Percentiles rank a stretch among this genome's conserved stretches.
phyloP scores from a whole-genome alignment of 768 basidiomycete species.

The Termitomyces sp. region DNA sequence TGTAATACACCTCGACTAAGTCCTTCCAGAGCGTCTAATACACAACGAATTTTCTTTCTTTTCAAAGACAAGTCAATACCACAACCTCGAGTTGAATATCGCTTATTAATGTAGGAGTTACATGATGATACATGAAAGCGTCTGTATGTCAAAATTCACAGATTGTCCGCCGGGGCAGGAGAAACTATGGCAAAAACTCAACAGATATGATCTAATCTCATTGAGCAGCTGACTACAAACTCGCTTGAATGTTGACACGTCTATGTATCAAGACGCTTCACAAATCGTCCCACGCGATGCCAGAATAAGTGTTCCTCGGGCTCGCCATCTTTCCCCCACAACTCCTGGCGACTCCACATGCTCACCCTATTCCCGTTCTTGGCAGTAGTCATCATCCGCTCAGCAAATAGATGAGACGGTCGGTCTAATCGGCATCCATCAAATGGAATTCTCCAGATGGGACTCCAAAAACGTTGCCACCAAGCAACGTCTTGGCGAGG shows the following conservation, averaged over 20 bases:
- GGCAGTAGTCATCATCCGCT: slow-evolving; percentile 22
- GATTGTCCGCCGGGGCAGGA: no score
- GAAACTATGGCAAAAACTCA: neutral
- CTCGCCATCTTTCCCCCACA: slow-evolving; percentile 48
- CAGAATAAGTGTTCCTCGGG: slow-evolving; percentile 53
- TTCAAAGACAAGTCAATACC: no score
- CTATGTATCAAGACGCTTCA: slow-evolving; percentile 30
- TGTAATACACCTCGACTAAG: no score
- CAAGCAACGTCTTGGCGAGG: slow-evolving; percentile 46
- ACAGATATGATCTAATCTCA: neutral
- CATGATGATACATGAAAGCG: no score
- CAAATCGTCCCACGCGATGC: slow-evolving; percentile 52
- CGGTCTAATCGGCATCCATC: slow-evolving; percentile 64
- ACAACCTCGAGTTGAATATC: no score
- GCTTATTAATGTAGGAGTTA: no score
- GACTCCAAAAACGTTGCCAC: slow-evolving; percentile 75
- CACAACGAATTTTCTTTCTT: no score
- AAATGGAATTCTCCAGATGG: slow-evolving; percentile 53
- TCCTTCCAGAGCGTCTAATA: no score
- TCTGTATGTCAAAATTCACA: no score
- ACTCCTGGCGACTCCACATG: slow-evolving; percentile 41
- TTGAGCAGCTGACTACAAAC: neutral
- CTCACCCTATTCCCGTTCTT: slow-evolving; percentile 19
- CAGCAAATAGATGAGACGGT: slow-evolving; percentile 45
- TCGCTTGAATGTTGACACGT: no score